phyloP scores from a whole-genome alignment of 306 rosid genomes.

The Lathyrus sativus region DNA sequence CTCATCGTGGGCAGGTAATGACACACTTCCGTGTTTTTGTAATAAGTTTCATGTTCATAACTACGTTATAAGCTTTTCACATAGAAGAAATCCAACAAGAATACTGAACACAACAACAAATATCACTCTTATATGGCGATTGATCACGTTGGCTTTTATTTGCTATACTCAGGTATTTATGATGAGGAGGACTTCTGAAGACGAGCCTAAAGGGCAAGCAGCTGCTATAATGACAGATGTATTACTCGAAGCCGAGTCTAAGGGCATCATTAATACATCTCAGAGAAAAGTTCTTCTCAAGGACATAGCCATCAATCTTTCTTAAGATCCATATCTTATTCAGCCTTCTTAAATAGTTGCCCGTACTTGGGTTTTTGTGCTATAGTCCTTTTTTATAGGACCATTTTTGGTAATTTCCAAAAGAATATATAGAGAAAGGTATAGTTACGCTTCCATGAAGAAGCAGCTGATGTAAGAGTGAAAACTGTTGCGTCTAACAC shows the following conservation, averaged over 20 bases:
- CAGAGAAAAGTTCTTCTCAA: conserved; percentile 68
- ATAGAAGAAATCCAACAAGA: not conserved
- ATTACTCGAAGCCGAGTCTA: conserved; percentile 68
- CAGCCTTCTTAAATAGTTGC: conserved; percentile 25
- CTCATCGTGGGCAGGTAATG: conserved; percentile 60
- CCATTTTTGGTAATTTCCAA: conserved; percentile 30
- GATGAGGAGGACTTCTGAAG: conserved; percentile 72
- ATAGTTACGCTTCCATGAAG: conserved; percentile 36
- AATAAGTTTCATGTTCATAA: conserved; percentile 14
- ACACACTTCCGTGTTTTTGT: conserved; percentile 21
- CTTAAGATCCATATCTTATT: conserved; percentile 42
- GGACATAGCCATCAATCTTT: conserved; percentile 66
- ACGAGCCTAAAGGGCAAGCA: conserved; percentile 74
- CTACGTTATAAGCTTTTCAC: not conserved
- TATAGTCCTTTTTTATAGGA: conserved; percentile 35
- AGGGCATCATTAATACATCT: conserved; percentile 67
- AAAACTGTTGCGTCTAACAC: conserved; percentile 34
- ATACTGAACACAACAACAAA: conserved; percentile 2
- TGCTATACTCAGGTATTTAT: conserved; percentile 54
- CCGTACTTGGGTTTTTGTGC: conserved; percentile 47
- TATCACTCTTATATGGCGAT: conserved; percentile 31
- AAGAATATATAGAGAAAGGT: conserved; percentile 33
- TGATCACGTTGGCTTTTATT: conserved; percentile 22
- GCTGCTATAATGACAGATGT: conserved; percentile 76
- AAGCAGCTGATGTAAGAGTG: conserved; percentile 33